phyloP scores from a whole-genome alignment of 306 rosid species.

The Trifolium repens region DNA sequence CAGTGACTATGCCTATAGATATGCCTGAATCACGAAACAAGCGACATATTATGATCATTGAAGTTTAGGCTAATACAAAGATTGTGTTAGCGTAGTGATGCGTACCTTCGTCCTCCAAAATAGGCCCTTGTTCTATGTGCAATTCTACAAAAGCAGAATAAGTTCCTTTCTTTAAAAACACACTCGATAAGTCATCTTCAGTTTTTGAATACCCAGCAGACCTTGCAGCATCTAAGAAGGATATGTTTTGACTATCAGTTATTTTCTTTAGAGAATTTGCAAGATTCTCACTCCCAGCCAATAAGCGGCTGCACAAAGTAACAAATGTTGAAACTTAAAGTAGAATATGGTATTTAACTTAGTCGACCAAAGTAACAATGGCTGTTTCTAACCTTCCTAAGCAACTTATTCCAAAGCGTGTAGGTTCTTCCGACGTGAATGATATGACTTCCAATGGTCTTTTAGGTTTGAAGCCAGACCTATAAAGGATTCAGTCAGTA shows the following conservation, averaged over 20 bases:
- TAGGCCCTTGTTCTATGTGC: conserved; percentile 97
- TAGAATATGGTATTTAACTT: conserved; percentile 16
- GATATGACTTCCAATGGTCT: conserved; percentile 79
- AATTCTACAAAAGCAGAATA: conserved; percentile 93
- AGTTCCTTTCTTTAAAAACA: conserved; percentile 70
- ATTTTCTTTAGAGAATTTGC: conserved; percentile 65
- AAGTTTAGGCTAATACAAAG: conserved; percentile 22
- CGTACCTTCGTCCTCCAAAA: conserved; percentile 88
- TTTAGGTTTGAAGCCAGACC: conserved; percentile 85
- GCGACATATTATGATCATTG: conserved; percentile 1
- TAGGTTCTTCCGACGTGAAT: conserved; percentile 98
- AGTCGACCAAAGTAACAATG: conserved; percentile 4
- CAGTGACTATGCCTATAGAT: conserved; percentile 85
- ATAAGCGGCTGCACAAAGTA: conserved; percentile 72
- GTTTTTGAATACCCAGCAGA: conserved; percentile 78
- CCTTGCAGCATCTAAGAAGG: conserved; percentile 81
- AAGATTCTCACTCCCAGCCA: conserved; percentile 79
- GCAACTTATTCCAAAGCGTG: conserved; percentile 93
- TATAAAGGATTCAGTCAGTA: conserved; percentile 48
- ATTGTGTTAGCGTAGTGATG: conserved; percentile 18
- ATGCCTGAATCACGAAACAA: conserved; percentile 57
- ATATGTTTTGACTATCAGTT: conserved; percentile 72
- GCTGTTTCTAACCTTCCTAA: conserved; percentile 78
- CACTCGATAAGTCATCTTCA: conserved; percentile 65
- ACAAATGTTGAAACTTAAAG: conserved; percentile 39